A percentile compares a stretch with the other conserved stretches of the same genome.
phyloP scores from a whole-genome alignment of 2,329 filamentous ascomycete genomes.

The Aureobasidium sp. region DNA sequence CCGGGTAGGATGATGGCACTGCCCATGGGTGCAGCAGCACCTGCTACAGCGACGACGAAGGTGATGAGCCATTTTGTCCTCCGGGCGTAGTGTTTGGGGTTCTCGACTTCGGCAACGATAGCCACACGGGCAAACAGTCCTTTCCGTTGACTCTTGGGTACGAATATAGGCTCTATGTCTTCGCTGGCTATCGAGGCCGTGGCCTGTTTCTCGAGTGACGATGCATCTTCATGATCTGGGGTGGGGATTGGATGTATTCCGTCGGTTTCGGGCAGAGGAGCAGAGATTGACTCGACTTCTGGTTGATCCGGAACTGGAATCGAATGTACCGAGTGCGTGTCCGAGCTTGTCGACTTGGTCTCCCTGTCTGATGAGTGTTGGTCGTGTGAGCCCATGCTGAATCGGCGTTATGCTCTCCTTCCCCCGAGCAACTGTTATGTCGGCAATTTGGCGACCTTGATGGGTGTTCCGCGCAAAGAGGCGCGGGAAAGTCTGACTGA shows the following conservation, averaged over 20 bases:
- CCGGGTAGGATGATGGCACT: slow-evolving; percentile 76
- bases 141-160: slow-evolving; percentile 52
- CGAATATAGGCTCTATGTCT: slow-evolving; percentile 29
- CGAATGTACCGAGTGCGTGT: neutral
- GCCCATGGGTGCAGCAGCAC: slow-evolving; percentile 72
- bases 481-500: neutral
- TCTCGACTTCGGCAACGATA: slow-evolving; percentile 70
- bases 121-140: slow-evolving; percentile 66
- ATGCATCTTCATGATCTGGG: neutral
- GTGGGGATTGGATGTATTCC: neutral
- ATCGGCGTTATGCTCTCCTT: neutral
- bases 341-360: neutral
- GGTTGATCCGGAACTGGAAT: neutral
- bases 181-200: slow-evolving; percentile 8
- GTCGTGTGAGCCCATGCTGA: slow-evolving; percentile 1
- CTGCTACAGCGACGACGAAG: slow-evolving; percentile 67
- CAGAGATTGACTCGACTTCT: neutral
- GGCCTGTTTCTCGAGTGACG: neutral
- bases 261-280: neutral
- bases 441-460: neutral
- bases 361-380: neutral
- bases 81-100: slow-evolving; percentile 65
- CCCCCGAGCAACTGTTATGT: neutral
- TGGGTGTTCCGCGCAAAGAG: neutral
- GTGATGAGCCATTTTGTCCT: slow-evolving; percentile 82